Conservation (phyloP, 1,284 basidiomycete genomes). For the Heterobasidion annosum region DNA sequence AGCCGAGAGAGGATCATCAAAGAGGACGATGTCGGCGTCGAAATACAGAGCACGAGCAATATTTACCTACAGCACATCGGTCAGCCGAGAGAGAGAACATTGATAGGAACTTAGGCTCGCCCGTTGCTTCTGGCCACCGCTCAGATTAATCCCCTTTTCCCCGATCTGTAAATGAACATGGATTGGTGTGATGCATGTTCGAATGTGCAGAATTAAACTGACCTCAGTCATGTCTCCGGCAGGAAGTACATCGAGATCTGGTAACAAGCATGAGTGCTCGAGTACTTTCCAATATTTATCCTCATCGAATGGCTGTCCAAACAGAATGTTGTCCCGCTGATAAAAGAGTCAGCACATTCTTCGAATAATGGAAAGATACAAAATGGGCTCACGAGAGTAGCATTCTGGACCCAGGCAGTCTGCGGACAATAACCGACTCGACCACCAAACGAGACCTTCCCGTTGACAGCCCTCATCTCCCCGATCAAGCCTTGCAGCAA, state of each 20-base stretch:
- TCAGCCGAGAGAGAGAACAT: background rate
- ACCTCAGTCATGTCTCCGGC: constrained; percentile 85
- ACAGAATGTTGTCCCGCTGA: constrained; percentile 78
- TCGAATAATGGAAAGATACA: background rate
- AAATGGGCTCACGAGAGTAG: background rate
- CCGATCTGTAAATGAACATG: background rate
- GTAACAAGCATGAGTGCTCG: constrained; percentile 64
- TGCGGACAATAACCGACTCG: constrained; percentile 47
- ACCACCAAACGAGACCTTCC: constrained; percentile 57
- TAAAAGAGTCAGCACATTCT: background rate
- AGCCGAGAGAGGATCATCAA: constrained; percentile 41
- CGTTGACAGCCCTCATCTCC: constrained; percentile 63
- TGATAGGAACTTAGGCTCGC: constrained; percentile 20
- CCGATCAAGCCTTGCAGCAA: constrained; percentile 74
- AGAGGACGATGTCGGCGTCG: constrained; percentile 78
- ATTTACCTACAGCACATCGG: constrained; percentile 14
- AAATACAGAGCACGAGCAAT: constrained; percentile 84
- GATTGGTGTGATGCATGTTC: background rate
- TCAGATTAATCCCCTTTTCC: constrained; percentile 60
- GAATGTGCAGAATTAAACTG: constrained; percentile 24
- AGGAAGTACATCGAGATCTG: constrained; percentile 75
- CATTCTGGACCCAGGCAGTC: constrained; percentile 42
- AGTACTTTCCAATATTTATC: constrained; percentile 73
- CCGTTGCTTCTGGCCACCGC: constrained; percentile 76
- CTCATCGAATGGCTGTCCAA: constrained; percentile 76